These are phyloP conservation scores for Saitozyma podzolica DNA, from an alignment of 768 basidiomycete genomes.

Conservation along the genomic window DNA sequence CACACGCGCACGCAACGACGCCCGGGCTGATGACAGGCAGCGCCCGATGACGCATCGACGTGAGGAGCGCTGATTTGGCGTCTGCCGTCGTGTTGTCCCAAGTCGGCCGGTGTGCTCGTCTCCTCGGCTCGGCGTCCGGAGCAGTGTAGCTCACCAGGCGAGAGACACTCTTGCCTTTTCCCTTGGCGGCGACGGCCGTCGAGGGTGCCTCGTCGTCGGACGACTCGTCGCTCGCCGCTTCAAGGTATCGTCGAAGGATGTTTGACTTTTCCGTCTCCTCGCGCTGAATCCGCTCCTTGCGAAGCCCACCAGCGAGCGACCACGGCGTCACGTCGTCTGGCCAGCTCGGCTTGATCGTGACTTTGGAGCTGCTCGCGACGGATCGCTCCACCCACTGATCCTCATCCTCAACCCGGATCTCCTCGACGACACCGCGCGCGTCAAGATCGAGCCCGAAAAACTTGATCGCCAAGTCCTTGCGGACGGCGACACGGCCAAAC, in stretches of 20 bases:
- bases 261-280: constrained; percentile 32
- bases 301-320: constrained; percentile 33
- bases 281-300: constrained; percentile 17
- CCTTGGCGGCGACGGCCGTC: constrained; percentile 16
- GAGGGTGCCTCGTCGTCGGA: constrained; percentile 31
- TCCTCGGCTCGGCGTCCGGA: constrained; percentile 6
- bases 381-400: constrained; percentile 30
- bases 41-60: constrained; percentile 27
- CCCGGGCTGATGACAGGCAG: constrained; percentile 25
- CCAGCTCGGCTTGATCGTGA: constrained; percentile 34
- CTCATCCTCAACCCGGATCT: constrained; percentile 30
- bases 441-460: constrained; percentile 31
- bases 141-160: constrained; percentile 14
- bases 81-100: constrained; percentile 20
- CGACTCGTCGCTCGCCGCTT: constrained; percentile 34
- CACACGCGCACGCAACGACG: constrained; percentile 34
- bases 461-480: constrained; percentile 40
- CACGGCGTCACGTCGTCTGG: constrained; percentile 40
- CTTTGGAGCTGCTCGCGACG: constrained; percentile 21
- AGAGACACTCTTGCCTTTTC: constrained; percentile 37
- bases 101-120: neutral
- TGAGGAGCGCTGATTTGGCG: constrained; percentile 34
- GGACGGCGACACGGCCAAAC: constrained; percentile 41
- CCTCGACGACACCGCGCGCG: constrained; percentile 21
- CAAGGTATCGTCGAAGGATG: constrained; percentile 36